These are phyloP conservation scores for Immersiella caudata DNA, from an alignment of 495 filamentous ascomycete genomes.

Conservation along the genomic window DNA sequence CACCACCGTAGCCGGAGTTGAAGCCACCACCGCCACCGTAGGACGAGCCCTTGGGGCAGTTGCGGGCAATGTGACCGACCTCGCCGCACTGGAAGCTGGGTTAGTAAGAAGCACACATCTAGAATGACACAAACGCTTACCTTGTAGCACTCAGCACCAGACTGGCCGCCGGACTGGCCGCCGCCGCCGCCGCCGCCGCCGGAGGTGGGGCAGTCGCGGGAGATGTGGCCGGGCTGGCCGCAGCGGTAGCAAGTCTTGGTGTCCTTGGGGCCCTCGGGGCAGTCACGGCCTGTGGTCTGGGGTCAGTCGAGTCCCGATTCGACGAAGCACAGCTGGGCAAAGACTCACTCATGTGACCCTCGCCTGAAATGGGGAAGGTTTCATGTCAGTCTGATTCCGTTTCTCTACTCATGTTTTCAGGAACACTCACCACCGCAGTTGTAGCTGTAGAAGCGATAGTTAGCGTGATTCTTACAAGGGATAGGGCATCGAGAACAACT, in stretches of 20 bases:
- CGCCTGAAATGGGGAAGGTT: conserved; percentile 47
- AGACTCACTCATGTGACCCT: conserved; percentile 86
- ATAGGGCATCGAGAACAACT: conserved; percentile 29
- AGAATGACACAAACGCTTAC: conserved; percentile 28
- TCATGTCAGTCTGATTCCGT: conserved; percentile 28
- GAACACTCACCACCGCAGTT: conserved; percentile 58
- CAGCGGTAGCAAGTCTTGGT: conserved; percentile 93
- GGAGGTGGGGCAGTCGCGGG: conserved; percentile 77
- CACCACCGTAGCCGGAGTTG: conserved; percentile 49
- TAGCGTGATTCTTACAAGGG: conserved; percentile 27
- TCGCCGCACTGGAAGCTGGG: conserved; percentile 70
- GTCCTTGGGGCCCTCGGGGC: conserved; percentile 84
- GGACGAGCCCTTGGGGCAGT: conserved; percentile 72
- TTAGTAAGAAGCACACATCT: background rate
- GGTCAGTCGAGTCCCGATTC: conserved; percentile 19
- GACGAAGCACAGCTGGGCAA: background rate
- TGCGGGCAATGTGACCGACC: conserved; percentile 95
- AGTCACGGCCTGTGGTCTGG: conserved; percentile 73
- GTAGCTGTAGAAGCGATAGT: conserved; percentile 43
- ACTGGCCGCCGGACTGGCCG: conserved; percentile 47
- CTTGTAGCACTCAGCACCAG: conserved; percentile 86
- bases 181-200: conserved; percentile 53
- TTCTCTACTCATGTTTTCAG: background rate
- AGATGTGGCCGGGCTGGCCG: conserved; percentile 84
- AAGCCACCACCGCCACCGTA: conserved; percentile 51